Conservation (phyloP, 2,329 filamentous ascomycete genomes). For the Orbilia blumenaviensis region DNA sequence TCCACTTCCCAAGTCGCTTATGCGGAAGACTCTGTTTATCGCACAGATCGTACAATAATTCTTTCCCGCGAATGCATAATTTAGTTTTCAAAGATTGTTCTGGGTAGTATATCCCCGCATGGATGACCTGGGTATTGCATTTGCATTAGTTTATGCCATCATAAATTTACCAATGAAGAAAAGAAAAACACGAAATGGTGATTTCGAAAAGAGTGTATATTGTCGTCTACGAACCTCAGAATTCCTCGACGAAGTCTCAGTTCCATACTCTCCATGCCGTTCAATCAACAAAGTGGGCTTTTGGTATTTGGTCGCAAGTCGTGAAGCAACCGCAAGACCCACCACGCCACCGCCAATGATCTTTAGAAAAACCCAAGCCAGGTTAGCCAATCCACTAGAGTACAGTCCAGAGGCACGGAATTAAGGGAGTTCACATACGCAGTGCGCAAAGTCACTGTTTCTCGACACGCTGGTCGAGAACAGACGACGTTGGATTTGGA, state of each 20-base stretch:
- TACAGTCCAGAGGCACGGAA: background rate
- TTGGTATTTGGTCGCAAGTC: constrained; percentile 70
- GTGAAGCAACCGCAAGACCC: constrained; percentile 79
- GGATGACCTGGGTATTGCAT: constrained; percentile 77
- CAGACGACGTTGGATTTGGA: constrained; percentile 53
- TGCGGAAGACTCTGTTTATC: constrained; percentile 72
- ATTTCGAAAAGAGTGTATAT: background rate
- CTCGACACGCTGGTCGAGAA: constrained; percentile 59
- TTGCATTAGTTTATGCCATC: background rate
- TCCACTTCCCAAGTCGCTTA: constrained; percentile 86
- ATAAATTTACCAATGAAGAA: background rate
- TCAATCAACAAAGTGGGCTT: constrained; percentile 81
- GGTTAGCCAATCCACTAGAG: background rate
- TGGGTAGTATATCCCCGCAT: constrained; percentile 93
- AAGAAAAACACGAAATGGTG: too few relatives aligned
- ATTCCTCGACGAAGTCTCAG: constrained; percentile 88
- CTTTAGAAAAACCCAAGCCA: constrained; percentile 57
- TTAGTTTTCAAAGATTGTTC: constrained; percentile 77
- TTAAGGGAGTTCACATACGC: constrained; percentile 59
- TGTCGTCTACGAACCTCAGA: constrained; percentile 70
- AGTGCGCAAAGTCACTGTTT: constrained; percentile 60
- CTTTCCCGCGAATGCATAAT: constrained; percentile 80
- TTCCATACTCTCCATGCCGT: constrained; percentile 77
- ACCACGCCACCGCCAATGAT: constrained; percentile 77
- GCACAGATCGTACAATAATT: constrained; percentile 83